Evolutionary conservation across 2,329 filamentous ascomycete genomes (phyloP).

Genomic region (Neoascochyta sp.): DNA sequence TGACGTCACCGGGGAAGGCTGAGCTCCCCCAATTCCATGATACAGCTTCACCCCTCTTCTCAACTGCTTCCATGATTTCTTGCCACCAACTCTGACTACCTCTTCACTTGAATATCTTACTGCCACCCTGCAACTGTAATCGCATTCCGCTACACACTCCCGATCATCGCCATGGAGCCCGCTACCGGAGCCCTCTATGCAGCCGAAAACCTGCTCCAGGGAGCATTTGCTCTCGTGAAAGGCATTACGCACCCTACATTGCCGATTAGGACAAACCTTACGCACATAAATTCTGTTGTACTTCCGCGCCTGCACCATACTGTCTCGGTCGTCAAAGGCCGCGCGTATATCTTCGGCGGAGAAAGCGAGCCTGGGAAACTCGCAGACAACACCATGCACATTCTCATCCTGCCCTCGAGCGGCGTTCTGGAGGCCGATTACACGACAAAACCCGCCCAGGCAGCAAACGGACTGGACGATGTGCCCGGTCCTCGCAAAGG

Average conservation of each 20-base stretch:
- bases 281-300: conserved; percentile 44
- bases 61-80: too few relatives aligned
- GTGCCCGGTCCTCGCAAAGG: conserved; percentile 41
- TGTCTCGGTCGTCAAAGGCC: conserved; percentile 51
- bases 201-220: conserved; percentile 34
- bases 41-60: conserved; percentile 7
- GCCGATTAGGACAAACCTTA: conserved; percentile 51
- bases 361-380: conserved; percentile 39
- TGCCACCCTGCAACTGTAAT: too few relatives aligned
- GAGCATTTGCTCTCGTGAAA: conserved; percentile 48
- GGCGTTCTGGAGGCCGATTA: conserved; percentile 45
- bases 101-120: not conserved
- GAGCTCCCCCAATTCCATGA: too few relatives aligned
- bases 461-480: conserved; percentile 24
- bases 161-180: conserved; percentile 44
- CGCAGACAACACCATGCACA: conserved; percentile 51
- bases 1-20: too few relatives aligned
- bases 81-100: not conserved
- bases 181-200: conserved; percentile 39
- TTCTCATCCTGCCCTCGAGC: conserved; percentile 49
- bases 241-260: conserved; percentile 48
- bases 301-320: conserved; percentile 52
- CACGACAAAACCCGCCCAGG: conserved; percentile 32
- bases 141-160: too few relatives aligned
- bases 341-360: conserved; percentile 57